A percentile compares a stretch with the other conserved stretches of the same genome.
Evolutionary conservation across 768 basidiomycete genomes (phyloP).

Genomic region (Phylloporus sp.): DNA sequence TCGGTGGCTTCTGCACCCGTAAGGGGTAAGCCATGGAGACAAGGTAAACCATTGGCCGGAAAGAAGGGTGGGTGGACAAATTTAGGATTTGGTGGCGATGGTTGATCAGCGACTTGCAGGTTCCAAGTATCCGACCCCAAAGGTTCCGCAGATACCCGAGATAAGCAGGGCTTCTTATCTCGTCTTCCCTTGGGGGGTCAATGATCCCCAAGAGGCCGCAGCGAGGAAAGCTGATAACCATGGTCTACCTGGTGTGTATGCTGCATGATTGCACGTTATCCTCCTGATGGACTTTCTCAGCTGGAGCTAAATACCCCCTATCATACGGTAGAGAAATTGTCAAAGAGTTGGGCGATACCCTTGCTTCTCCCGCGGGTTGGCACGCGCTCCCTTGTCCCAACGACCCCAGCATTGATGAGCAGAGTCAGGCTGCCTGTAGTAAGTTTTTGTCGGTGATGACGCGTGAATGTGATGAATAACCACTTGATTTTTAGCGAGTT

Average conservation of each 20-base stretch:
- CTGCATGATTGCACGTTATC: background rate
- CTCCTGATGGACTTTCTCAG: background rate
- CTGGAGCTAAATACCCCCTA: conserved; percentile 5
- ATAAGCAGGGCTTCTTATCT: conserved; percentile 49
- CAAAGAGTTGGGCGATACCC: conserved; percentile 65
- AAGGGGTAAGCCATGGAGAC: conserved; percentile 3
- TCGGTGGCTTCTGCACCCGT: conserved; percentile 7
- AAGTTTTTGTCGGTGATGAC: background rate
- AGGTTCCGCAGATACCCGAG: conserved; percentile 9
- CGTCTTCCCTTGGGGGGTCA: conserved; percentile 76
- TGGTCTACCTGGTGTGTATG: conserved; percentile 14
- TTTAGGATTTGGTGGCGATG: background rate
- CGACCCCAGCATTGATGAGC: conserved; percentile 47
- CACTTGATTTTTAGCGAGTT: conserved; percentile 19
- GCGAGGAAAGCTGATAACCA: conserved; percentile 15
- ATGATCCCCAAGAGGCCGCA: conserved; percentile 67
- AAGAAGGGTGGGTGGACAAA: conserved; percentile 9
- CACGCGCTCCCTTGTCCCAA: conserved; percentile 70
- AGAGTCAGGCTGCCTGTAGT: conserved; percentile 5
- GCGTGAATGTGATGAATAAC: background rate
- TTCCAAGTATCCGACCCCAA: conserved; percentile 9
- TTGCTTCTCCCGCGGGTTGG: conserved; percentile 90
- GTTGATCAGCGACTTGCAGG: conserved; percentile 1
- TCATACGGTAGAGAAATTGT: conserved; percentile 31
- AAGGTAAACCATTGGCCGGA: conserved; percentile 10